phyloP scores from a whole-genome alignment of 345 rosid species.

The Conringia planisiliqua region DNA sequence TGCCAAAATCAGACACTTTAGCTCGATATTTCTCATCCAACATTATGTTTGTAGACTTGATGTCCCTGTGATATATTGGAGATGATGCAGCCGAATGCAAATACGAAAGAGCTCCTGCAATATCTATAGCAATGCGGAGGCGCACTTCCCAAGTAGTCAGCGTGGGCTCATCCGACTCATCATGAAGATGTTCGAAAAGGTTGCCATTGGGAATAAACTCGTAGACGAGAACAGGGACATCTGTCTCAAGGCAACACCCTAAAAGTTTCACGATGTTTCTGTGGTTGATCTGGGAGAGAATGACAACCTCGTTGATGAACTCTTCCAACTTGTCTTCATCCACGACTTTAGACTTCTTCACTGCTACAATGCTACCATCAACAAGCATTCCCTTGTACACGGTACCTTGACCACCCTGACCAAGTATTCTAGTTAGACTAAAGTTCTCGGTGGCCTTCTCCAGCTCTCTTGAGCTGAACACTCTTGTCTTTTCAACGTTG shows the following conservation, averaged over 20 bases:
- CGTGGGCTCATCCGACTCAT: constrained; percentile 17
- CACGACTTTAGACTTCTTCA: constrained; percentile 40
- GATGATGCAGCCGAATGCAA: constrained; percentile 39
- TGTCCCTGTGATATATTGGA: constrained; percentile 41
- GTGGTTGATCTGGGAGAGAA: constrained; percentile 46
- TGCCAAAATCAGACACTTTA: constrained; percentile 25
- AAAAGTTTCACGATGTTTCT: constrained; percentile 40
- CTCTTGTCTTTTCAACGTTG: constrained; percentile 19
- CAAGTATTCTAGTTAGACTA: constrained; percentile 25
- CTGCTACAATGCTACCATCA: constrained; percentile 34
- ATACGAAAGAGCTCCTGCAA: constrained; percentile 38
- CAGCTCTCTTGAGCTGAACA: constrained; percentile 35
- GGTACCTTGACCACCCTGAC: constrained; percentile 42
- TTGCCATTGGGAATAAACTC: constrained; percentile 34
- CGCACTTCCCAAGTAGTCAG: constrained; percentile 35
- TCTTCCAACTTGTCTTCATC: constrained; percentile 40
- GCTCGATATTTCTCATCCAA: constrained; percentile 34
- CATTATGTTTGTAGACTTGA: constrained; percentile 46
- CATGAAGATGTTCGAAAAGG: constrained; percentile 36
- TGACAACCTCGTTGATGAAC: constrained; percentile 45
- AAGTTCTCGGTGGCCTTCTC: constrained; percentile 30
- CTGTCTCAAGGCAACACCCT: constrained; percentile 46
- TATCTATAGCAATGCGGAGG: constrained; percentile 39
- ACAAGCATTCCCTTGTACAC: constrained; percentile 41
- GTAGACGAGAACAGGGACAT: constrained; percentile 43